A percentile compares a stretch with the other conserved stretches of the same genome.
These are phyloP conservation scores for Gentiana dahurica DNA, from an alignment of 257 asterid genomes.

Conservation along the genomic window DNA sequence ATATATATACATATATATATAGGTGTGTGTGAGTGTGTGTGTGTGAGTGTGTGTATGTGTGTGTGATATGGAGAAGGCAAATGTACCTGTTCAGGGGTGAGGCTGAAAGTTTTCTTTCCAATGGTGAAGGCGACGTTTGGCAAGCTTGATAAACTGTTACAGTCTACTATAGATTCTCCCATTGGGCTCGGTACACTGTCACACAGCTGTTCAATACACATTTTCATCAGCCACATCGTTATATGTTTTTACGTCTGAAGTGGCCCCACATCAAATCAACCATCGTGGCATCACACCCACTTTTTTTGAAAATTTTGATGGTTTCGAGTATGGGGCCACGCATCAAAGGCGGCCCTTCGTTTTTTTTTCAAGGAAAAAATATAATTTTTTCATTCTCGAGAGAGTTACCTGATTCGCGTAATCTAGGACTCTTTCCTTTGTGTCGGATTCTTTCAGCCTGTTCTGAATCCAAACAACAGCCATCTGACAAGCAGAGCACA, in stretches of 20 bases:
- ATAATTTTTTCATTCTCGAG: neutral
- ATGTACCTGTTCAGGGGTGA: constrained; percentile 78
- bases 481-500: constrained; percentile 86
- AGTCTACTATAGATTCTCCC: constrained; percentile 66
- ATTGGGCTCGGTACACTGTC: constrained; percentile 81
- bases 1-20: neutral
- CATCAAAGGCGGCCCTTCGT: no score
- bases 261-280: no score
- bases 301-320: neutral
- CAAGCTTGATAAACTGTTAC: constrained; percentile 44
- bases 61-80: neutral
- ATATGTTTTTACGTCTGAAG: no score
- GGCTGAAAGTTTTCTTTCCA: constrained; percentile 40
- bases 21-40: neutral
- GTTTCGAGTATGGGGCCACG: no score
- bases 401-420: constrained; percentile 73
- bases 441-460: constrained; percentile 49
- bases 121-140: constrained; percentile 69
- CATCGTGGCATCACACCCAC: neutral
- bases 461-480: constrained; percentile 91
- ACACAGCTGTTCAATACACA: constrained; percentile 49
- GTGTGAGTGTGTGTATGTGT: neutral
- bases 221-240: no score
- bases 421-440: constrained; percentile 57
- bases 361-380: constrained; percentile 4